Conservation (phyloP, 345 rosid species). For the Eucalyptus sp. region DNA sequence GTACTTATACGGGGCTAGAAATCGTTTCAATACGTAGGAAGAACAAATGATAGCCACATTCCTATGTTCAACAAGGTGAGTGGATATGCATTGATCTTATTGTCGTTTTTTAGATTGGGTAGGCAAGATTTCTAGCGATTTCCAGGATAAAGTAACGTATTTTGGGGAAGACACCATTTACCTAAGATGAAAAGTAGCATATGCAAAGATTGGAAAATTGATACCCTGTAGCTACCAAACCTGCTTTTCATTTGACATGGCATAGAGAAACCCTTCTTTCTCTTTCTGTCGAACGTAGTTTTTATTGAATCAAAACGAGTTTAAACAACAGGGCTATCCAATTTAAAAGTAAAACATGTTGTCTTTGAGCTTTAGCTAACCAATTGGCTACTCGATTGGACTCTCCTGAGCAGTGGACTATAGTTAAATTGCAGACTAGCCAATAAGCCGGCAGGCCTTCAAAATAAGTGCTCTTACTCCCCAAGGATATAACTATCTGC, state of each 20-base stretch:
- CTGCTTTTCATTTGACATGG: not conserved
- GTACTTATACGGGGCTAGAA: not conserved
- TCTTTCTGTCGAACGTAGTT: too few species aligned
- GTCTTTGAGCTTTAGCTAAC: too few species aligned
- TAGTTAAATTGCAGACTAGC: too few species aligned
- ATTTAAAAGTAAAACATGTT: too few species aligned
- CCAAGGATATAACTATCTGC: too few species aligned
- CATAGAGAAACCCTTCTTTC: not conserved
- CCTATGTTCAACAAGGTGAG: not conserved
- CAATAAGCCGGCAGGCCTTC: too few species aligned
- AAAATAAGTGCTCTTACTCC: too few species aligned
- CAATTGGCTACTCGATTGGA: too few species aligned
- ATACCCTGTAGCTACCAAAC: not conserved
- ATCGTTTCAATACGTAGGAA: not conserved
- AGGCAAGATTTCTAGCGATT: not conserved
- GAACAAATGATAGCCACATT: not conserved
- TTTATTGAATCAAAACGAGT: too few species aligned
- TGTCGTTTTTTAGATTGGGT: not conserved
- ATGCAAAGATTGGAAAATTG: not conserved
- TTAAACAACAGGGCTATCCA: too few species aligned
- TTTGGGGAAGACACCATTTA: not conserved
- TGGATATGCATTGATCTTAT: not conserved
- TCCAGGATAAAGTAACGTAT: not conserved
- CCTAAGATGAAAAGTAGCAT: not conserved
- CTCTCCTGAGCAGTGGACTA: too few species aligned